Evolutionary conservation across 495 filamentous ascomycete species (phyloP), one percentile per base, ranked within the genome.

Genomic region (Neurospora cerealis): DNA sequence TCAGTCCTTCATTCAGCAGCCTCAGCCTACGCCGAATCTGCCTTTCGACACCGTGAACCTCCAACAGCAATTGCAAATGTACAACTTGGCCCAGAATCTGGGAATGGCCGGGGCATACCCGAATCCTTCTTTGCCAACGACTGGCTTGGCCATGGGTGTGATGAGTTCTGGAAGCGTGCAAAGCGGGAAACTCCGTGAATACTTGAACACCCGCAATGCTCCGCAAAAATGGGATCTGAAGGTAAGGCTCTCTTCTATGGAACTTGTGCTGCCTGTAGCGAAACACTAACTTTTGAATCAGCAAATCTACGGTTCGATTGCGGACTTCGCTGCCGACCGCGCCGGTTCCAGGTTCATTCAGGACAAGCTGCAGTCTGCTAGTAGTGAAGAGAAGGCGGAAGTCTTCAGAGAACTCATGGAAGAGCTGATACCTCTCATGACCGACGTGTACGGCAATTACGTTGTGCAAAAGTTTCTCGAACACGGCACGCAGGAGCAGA

Each of bases 401-500:
- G 90, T 98, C 3, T 99, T 97, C 84, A 85, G 86, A 0, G 96
- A 98, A 79, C 92, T 99, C 44, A 86, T 90, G 75, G 88, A 90
- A 0, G 95, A 98, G 77, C 88, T 90, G 10, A 77, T 97, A 44
- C 94, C 95, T 79, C 84, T 98, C 54, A 98, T 97, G 94, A 95
- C 91, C 13, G 96, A 98, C 79, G 91, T 98, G 17, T 98, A 97
- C 79, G 96, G 96, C 21, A 99, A 99, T 81, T 99, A 98, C 79
- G 96, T 99, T 42, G 96, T 98, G 32, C 96, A 99, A 78, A 98
- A 98, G 80, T 90, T 98, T 75, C 98, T 98, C 76, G 95, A 98
- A 82, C 94, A 98, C 78, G 96, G 96, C 39, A 97, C 94, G 75
- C 95, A 97, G 80, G 86, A 89, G 8, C 96, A 98, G 81, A 99